Evolutionary conservation across 164 flowering plant species (phyloP).

Genomic region (Vitis vinifera): DNA sequence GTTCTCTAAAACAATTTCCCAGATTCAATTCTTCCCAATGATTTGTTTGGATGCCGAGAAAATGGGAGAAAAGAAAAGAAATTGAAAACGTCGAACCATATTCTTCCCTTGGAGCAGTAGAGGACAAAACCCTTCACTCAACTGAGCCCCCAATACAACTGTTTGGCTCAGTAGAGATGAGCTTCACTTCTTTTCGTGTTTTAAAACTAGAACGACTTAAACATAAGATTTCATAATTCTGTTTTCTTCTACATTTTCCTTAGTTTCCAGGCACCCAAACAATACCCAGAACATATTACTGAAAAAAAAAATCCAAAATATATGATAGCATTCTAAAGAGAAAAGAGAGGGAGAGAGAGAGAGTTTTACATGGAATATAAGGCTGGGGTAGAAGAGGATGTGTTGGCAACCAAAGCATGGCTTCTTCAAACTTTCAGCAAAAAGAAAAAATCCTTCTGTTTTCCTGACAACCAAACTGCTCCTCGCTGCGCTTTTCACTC

Average conservation of each 20-base stretch:
- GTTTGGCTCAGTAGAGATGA: too few relatives aligned
- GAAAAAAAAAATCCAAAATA: neutral
- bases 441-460: too few relatives aligned
- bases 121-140: too few relatives aligned
- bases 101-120: too few relatives aligned
- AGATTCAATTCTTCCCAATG: neutral
- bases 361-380: conserved; percentile 27
- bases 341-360: conserved; percentile 18
- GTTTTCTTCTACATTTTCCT: neutral
- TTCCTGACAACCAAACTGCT: too few relatives aligned
- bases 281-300: neutral
- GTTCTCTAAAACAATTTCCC: neutral
- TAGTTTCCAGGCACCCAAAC: neutral
- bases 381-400: conserved; percentile 14
- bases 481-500: too few relatives aligned
- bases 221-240: neutral
- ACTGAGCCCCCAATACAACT: too few relatives aligned
- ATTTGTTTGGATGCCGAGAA: neutral
- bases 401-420: conserved; percentile 27
- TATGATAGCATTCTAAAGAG: neutral
- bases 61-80: too few relatives aligned
- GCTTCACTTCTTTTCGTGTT: too few relatives aligned
- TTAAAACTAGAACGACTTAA: too few relatives aligned
- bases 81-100: too few relatives aligned
- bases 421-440: conserved; percentile 10